phyloP scores from a whole-genome alignment of 2,329 filamentous ascomycete genomes.

The Calonectria leucothoes region DNA sequence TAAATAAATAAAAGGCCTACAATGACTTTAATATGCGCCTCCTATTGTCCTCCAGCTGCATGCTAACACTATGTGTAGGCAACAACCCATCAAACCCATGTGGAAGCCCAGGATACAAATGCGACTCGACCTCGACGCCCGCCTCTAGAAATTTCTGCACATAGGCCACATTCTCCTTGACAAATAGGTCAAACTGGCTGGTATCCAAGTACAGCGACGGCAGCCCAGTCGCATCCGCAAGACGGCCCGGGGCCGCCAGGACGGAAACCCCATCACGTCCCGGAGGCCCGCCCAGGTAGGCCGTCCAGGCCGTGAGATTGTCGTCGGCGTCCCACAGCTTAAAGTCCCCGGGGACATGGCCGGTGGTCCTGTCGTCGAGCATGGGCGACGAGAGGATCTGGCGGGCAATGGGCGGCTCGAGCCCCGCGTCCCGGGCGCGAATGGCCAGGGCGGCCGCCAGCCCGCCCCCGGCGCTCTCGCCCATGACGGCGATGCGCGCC shows the following conservation, averaged over 20 bases:
- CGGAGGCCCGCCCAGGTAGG: constrained; percentile 3
- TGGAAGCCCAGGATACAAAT: background rate
- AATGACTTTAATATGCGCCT: background rate
- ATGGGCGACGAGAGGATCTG: constrained; percentile 3
- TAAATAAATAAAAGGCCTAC: background rate
- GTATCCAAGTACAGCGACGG: background rate
- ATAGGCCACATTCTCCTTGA: background rate
- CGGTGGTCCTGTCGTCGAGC: background rate
- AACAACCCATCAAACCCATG: background rate
- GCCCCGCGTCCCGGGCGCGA: background rate
- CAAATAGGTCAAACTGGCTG: constrained; percentile 1
- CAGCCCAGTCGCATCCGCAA: background rate
- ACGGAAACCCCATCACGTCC: background rate
- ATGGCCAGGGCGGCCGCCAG: constrained; percentile 12
- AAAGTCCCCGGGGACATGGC: background rate
- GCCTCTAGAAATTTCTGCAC: background rate
- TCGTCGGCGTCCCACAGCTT: constrained; percentile 12
- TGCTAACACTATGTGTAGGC: background rate
- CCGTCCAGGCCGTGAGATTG: constrained; percentile 18
- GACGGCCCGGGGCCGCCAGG: background rate
- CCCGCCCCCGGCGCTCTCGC: constrained; percentile 25
- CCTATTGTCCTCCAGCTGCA: background rate
- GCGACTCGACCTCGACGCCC: background rate
- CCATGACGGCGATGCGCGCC: constrained; percentile 21
- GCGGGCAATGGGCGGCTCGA: background rate